Percentiles rank a stretch among this genome's conserved stretches.
Conservation (phyloP, 2,329 filamentous ascomycete species). For the Trichophyton benhamiae region DNA sequence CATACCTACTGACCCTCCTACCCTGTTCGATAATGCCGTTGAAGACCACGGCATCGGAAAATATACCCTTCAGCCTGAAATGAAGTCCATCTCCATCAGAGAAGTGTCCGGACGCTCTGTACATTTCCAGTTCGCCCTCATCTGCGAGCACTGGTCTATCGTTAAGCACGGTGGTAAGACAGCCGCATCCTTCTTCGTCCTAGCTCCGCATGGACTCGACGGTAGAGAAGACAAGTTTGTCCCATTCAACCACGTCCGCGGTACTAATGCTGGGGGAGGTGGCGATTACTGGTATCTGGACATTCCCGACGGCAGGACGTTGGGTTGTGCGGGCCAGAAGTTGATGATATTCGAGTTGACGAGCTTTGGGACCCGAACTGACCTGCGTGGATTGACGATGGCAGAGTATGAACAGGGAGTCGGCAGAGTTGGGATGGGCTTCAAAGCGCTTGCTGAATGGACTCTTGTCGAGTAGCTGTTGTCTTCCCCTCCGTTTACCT, state of each 20-base stretch:
- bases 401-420: constrained; percentile 38
- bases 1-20: constrained; percentile 29
- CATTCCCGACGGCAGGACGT: constrained; percentile 46
- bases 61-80: constrained; percentile 50
- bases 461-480: constrained; percentile 30
- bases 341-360: constrained; percentile 53
- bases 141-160: constrained; percentile 75
- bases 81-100: constrained; percentile 49
- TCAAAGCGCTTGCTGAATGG: constrained; percentile 44
- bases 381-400: constrained; percentile 42
- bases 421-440: constrained; percentile 38
- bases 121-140: constrained; percentile 66
- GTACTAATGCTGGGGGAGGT: constrained; percentile 43
- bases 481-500: background rate
- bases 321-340: constrained; percentile 58
- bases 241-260: constrained; percentile 46
- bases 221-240: constrained; percentile 56
- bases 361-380: constrained; percentile 37
- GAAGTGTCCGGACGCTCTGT: constrained; percentile 41
- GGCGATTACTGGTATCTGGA: constrained; percentile 74
- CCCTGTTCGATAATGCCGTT: constrained; percentile 37
- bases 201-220: constrained; percentile 54
- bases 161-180: constrained; percentile 51
- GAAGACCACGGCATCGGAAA: constrained; percentile 41
- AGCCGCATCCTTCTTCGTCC: constrained; percentile 55